phyloP scores from a whole-genome alignment of 176 grass and related monocot species.

The Avena eriantha region DNA sequence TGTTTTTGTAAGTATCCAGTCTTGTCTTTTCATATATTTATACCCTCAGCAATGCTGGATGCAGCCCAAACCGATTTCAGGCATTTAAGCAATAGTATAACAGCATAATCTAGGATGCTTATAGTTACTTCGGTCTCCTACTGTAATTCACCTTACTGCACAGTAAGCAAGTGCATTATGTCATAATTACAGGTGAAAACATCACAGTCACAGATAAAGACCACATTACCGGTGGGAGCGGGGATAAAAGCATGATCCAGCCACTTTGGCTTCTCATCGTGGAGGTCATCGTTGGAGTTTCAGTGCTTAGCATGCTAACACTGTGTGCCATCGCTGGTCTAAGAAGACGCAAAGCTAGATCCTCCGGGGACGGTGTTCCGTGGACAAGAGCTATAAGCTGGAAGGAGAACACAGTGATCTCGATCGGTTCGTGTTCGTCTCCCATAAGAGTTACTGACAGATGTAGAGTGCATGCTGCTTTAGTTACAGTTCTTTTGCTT shows the following conservation, averaged over 20 bases:
- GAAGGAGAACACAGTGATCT: constrained; percentile 71
- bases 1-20: constrained; percentile 7
- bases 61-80: background rate
- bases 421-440: constrained; percentile 64
- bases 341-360: constrained; percentile 59
- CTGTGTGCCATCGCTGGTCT: constrained; percentile 43
- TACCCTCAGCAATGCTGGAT: background rate
- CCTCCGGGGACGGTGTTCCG: constrained; percentile 32
- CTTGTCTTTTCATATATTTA: background rate
- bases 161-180: background rate
- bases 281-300: constrained; percentile 64
- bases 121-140: background rate
- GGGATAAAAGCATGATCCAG: constrained; percentile 46
- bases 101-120: background rate
- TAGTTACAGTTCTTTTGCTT: background rate
- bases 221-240: constrained; percentile 11
- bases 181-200: constrained; percentile 70
- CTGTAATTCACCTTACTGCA: background rate
- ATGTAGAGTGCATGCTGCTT: background rate
- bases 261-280: constrained; percentile 87
- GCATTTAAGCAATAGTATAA: constrained; percentile 3
- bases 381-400: constrained; percentile 66
- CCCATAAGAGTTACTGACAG: constrained; percentile 8
- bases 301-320: constrained; percentile 56
- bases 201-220: constrained; percentile 27